Base-by-base conservation (phyloP, 805 yeast genomes). In the Zygoascus tannicola region DNA sequence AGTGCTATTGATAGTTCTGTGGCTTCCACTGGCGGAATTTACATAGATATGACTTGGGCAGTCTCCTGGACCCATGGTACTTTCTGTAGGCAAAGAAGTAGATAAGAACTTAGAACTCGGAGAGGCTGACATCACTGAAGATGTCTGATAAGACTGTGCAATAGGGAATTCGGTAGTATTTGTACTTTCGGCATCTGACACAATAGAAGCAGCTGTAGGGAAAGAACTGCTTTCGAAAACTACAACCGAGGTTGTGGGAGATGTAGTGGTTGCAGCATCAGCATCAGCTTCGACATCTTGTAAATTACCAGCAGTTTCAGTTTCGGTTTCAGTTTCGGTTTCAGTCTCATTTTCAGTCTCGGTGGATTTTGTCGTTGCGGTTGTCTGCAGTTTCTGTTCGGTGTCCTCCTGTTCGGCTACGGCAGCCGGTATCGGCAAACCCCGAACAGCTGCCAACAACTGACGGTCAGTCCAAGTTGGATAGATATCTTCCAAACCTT, bases 401-500 rank as follows among this genome's bases (percentile, higher is more conserved):
- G 30, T 26, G n/a, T 32, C 40, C 23, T 33, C 48, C 12, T 36
- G 34, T 8, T 33, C 44, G 3, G 44, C 39, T 15, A 30, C 47
- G 2, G 44, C 43, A 19, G 45, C 43, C 2, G 59, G 52, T 7
- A 52, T 32, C 10, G 60, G 60, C 33, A 51, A 50, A 16, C 60
- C 60, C 12, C 53, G 48, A 4, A 65, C 49, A 16, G 66, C 70
- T 4, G 58, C 69, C 37, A 81, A 55, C 16, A 92, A 60, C 60
- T 85, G 84, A 2, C 74, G 74, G 52, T 81, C 85, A 2, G 77
- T 62, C 95, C 95, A 85, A 22, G 63, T 50, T 12, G 70, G 75
- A 45, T 84, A 81, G 56, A 72, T 82, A 56, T 86, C 95, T 55
- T 85, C 85, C 40, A 90, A 66, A 0, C 97, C 97, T 1, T 87